Percentiles rank a stretch among this genome's conserved stretches.
Conservation (phyloP, 345 rosid species). For the Salix exigua region DNA sequence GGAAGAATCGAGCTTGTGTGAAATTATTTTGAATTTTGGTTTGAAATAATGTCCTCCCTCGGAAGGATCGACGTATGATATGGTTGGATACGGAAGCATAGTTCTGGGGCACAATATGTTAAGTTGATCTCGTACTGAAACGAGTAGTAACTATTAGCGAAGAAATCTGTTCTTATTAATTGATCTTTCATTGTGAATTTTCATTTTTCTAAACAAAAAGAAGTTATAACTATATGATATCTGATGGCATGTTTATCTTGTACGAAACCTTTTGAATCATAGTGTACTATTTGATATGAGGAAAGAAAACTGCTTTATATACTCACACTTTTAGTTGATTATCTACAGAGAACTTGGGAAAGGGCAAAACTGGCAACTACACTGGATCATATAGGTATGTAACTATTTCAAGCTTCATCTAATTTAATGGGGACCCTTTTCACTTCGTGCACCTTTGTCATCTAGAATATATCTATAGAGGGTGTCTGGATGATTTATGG, state of each 20-base stretch:
- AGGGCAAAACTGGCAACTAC: slow-evolving; percentile 80
- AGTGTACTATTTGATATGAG: not conserved
- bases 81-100: not conserved
- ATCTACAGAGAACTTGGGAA: slow-evolving; percentile 92
- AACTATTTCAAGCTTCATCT: not conserved
- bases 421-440: not conserved
- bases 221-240: not conserved
- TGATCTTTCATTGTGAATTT: not conserved
- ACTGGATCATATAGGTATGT: slow-evolving; percentile 80
- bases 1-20: not conserved
- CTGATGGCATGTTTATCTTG: not conserved
- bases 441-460: not conserved
- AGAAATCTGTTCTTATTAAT: not conserved
- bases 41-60: not conserved
- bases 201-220: not conserved
- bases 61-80: not conserved
- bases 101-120: not conserved
- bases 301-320: not conserved
- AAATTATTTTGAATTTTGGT: not conserved
- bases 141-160: not conserved
- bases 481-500: not conserved
- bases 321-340: slow-evolving; percentile 19
- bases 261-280: not conserved
- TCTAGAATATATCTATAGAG: not conserved
- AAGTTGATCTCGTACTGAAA: not conserved